Conservation (phyloP, 192 early-diverging fungal species). For the Endogone sp. region DNA sequence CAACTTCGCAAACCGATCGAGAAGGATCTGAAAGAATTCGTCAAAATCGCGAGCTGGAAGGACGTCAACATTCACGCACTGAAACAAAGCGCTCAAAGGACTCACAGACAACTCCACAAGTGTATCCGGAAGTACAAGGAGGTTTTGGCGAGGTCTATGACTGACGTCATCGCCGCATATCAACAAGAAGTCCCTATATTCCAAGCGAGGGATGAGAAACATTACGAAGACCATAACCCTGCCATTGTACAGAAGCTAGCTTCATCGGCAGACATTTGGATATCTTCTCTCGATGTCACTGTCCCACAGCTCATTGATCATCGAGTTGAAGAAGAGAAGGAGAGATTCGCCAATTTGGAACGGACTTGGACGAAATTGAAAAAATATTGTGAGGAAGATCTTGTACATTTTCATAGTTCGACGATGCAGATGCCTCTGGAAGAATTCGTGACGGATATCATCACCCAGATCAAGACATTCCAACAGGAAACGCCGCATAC, state of each 20-base stretch:
- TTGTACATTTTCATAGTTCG: constrained; percentile 22
- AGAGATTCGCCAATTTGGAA: constrained; percentile 38
- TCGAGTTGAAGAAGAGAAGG: too few species aligned
- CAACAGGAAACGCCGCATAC: constrained; percentile 50
- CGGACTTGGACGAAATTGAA: constrained; percentile 37
- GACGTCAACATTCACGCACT: constrained; percentile 94
- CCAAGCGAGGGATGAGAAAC: constrained; percentile 13
- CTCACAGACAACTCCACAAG: constrained; percentile 89
- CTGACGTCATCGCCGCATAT: constrained; percentile 57
- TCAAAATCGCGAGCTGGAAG: constrained; percentile 96
- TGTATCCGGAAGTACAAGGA: constrained; percentile 84
- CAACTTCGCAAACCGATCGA: constrained; percentile 66
- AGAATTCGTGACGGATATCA: constrained; percentile 46
- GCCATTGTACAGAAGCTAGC: constrained; percentile 4
- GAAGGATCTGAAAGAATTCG: constrained; percentile 89
- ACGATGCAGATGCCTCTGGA: constrained; percentile 29
- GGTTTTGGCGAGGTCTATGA: constrained; percentile 70
- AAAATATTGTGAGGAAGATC: constrained; percentile 31
- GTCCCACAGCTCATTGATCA: constrained; percentile 17
- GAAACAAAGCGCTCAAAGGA: constrained; percentile 82
- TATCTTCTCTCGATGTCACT: too few species aligned
- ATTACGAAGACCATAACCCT: too few species aligned
- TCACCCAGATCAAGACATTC: constrained; percentile 49
- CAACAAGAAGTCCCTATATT: constrained; percentile 35
- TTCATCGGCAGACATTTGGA: constrained; percentile 11